These are phyloP conservation scores for Crucibulum laeve DNA, from an alignment of 768 basidiomycete species.

Conservation along the genomic window DNA sequence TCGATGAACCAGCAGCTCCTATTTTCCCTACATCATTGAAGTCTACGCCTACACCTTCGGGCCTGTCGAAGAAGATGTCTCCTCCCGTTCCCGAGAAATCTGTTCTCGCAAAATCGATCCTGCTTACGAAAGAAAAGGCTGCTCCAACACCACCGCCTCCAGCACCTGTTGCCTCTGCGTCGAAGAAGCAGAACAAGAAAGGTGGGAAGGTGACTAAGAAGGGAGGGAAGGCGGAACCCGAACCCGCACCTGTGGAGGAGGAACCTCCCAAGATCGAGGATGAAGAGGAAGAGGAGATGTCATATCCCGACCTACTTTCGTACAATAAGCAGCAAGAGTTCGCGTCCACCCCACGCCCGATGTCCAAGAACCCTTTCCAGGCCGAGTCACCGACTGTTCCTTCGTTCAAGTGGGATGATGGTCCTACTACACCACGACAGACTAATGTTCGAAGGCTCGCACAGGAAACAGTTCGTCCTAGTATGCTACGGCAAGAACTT, in stretches of 20 bases:
- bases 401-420: conserved; percentile 1
- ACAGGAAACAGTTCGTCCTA: conserved; percentile 7
- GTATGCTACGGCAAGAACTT: conserved; percentile 6
- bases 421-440: conserved; percentile 3
- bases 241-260: conserved; percentile 7
- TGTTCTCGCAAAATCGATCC: conserved; percentile 1
- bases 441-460: conserved; percentile 1
- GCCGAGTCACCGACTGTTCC: background rate
- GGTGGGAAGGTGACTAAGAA: conserved; percentile 19
- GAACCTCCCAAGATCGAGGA: conserved; percentile 7
- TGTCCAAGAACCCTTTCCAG: background rate
- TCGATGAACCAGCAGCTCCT: background rate
- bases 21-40: too few relatives aligned
- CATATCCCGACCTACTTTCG: conserved; percentile 6
- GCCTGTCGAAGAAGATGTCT: conserved; percentile 2
- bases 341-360: background rate
- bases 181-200: conserved; percentile 26
- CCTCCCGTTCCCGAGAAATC: background rate
- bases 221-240: conserved; percentile 10
- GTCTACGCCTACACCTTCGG: too few relatives aligned
- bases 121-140: conserved; percentile 6
- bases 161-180: conserved; percentile 6
- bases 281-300: background rate
- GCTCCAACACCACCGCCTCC: conserved; percentile 5
- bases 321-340: background rate